A percentile compares a stretch with the other conserved stretches of the same genome.
Evolutionary conservation across 345 rosid genomes (phyloP).

Genomic region (Eucalyptus cloeziana): DNA sequence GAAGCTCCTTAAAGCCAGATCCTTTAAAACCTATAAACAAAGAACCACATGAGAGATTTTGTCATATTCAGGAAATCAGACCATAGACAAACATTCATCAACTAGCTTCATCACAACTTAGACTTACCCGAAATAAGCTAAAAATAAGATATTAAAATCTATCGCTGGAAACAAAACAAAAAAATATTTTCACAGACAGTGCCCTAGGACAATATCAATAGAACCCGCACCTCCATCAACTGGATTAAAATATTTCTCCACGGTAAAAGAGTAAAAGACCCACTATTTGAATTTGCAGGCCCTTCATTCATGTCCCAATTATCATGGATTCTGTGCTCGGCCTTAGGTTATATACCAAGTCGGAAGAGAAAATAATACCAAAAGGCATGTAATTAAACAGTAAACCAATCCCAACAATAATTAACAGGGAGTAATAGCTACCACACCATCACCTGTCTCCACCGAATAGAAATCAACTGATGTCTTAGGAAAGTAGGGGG

Average conservation of each 20-base stretch:
- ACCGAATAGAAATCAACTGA: not conserved
- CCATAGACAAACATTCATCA: not conserved
- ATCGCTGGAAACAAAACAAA: not conserved
- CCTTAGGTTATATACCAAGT: not conserved
- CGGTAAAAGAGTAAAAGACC: not conserved
- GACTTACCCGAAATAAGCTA: not conserved
- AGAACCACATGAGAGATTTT: not conserved
- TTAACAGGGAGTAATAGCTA: not conserved
- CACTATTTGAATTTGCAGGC: not conserved
- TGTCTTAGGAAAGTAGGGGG: not conserved
- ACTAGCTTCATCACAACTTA: not conserved
- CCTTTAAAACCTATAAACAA: conserved; percentile 28
- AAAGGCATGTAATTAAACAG: not conserved
- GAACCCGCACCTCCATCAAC: not conserved
- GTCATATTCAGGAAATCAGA: not conserved
- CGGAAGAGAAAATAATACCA: not conserved
- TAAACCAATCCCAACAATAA: not conserved
- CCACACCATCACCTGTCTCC: not conserved
- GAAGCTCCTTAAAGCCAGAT: conserved; percentile 31
- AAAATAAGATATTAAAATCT: not conserved
- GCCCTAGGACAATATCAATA: not conserved
- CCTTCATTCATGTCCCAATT: not conserved
- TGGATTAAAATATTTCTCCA: not conserved
- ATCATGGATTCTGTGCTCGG: not conserved
- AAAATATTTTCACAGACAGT: not conserved